Evolutionary conservation across 768 basidiomycete genomes (phyloP), one percentile per base, ranked within the genome.

Genomic region (Serendipita sp.): DNA sequence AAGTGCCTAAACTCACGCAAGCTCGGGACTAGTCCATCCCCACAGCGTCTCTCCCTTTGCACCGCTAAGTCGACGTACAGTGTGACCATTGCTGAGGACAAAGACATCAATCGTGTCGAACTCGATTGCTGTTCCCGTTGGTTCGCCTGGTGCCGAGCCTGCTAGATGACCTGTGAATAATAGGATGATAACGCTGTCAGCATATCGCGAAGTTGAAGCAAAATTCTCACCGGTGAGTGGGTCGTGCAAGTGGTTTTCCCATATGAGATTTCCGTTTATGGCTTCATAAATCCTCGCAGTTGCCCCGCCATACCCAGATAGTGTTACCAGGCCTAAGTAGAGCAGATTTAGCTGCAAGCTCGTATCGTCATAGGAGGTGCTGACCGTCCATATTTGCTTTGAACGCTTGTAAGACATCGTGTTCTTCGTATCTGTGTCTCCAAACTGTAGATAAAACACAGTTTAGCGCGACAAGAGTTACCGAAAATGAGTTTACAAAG

Each of bases 291-390:
- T 72, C 23, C 91, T 83, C 18, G 91, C 74, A 1, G 76, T 86
- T 2, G 85, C 76, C 8, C 85, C 88, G 1, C 83, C 83, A 1
- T 83, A 78, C 6, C 91, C 90, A 50, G 93, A 93, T 23, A 95
- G 75, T 2, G 86, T 75, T 36, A 83, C 80, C 44, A 94, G 74
- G 43, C 76, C 91, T 91, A 63, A 8, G 11, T 44, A 16, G 29
- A 18, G 36, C 66, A 62, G 63, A 33, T 43, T 37, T 64, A 34
- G 43, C 37, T 18, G 5, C 53, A 27, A 46, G 43, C 37, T 36
- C 44, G 65, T 62, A 55, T 29, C 40, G 5, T 40, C 40, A 40
- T 6, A 36, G 76, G n/a, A 3, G 23, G 31, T 23, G 18, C 83
- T 60, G 67, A 91, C 89, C 73, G 66, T 83, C 74, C 18, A 76